Percentiles rank a stretch among this genome's conserved stretches.
Evolutionary conservation across 352 stramenopile genomes (phyloP).

Genomic region (Globisporangium yorkense): DNA sequence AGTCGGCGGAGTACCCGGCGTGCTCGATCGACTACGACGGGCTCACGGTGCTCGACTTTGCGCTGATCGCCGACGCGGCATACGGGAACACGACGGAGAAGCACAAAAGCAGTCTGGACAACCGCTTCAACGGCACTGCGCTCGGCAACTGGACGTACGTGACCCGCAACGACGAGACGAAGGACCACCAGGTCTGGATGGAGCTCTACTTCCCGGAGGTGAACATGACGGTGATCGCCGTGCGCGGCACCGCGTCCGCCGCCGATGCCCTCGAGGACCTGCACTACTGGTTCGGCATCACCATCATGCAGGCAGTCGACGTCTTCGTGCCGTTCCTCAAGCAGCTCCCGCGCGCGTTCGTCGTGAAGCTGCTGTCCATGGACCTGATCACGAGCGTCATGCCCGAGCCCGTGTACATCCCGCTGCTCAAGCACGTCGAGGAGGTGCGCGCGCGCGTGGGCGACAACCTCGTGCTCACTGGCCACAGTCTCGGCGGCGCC

Average conservation of each 20-base stretch:
- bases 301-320: conserved; percentile 79
- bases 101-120: conserved; percentile 49
- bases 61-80: conserved; percentile 67
- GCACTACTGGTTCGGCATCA: conserved; percentile 85
- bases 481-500: conserved; percentile 68
- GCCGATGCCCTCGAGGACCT: conserved; percentile 78
- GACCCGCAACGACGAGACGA: conserved; percentile 59
- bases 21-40: conserved; percentile 60
- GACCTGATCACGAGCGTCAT: conserved; percentile 54
- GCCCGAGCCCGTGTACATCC: conserved; percentile 54
- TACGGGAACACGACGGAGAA: conserved; percentile 64
- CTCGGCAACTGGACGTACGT: conserved; percentile 70
- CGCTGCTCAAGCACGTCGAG: conserved; percentile 48
- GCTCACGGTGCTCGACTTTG: conserved; percentile 68
- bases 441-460: conserved; percentile 34
- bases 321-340: conserved; percentile 82
- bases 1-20: conserved; percentile 59
- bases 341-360: conserved; percentile 60
- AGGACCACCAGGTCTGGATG: conserved; percentile 74
- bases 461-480: conserved; percentile 64
- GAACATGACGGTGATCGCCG: conserved; percentile 79
- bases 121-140: conserved; percentile 74
- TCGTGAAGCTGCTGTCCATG: conserved; percentile 76
- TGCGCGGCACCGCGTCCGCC: conserved; percentile 74
- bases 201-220: conserved; percentile 70